Conservation (phyloP, 768 basidiomycete genomes). For the Podaxis carcinomalis region DNA sequence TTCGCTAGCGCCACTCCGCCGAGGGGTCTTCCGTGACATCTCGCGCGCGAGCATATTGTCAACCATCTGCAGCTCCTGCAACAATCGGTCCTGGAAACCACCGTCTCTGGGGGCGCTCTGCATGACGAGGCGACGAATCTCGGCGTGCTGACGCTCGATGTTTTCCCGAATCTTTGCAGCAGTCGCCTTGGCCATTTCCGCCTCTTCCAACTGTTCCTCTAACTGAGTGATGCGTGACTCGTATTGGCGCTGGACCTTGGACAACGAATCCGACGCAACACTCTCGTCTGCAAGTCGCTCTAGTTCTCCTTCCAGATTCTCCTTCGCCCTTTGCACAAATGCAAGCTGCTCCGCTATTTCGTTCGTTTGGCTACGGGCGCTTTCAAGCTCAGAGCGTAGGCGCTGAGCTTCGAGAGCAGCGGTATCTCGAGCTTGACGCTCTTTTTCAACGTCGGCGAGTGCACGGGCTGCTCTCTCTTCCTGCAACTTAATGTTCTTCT, state of each 20-base stretch:
- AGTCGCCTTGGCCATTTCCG: constrained; percentile 44
- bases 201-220: constrained; percentile 56
- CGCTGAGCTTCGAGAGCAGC: constrained; percentile 61
- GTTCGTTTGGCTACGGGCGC: constrained; percentile 47
- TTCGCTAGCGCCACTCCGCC: constrained; percentile 29
- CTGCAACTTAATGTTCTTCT: constrained; percentile 58
- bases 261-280: constrained; percentile 47
- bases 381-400: constrained; percentile 57
- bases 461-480: constrained; percentile 59
- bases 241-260: constrained; percentile 61
- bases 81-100: constrained; percentile 54
- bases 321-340: constrained; percentile 56
- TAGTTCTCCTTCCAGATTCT: constrained; percentile 62
- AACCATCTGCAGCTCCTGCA: constrained; percentile 57
- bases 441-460: constrained; percentile 58
- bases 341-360: constrained; percentile 52
- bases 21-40: constrained; percentile 34
- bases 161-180: constrained; percentile 55
- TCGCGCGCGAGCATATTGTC: constrained; percentile 57
- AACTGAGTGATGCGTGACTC: constrained; percentile 58
- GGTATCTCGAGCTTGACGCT: constrained; percentile 58
- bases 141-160: constrained; percentile 66
- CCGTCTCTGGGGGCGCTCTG: constrained; percentile 53
- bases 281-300: constrained; percentile 60
- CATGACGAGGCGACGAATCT: constrained; percentile 64